Evolutionary conservation across 148 eudicot genomes (phyloP), one percentile per base, ranked within the genome.

Genomic region (Euryodendron excelsum): DNA sequence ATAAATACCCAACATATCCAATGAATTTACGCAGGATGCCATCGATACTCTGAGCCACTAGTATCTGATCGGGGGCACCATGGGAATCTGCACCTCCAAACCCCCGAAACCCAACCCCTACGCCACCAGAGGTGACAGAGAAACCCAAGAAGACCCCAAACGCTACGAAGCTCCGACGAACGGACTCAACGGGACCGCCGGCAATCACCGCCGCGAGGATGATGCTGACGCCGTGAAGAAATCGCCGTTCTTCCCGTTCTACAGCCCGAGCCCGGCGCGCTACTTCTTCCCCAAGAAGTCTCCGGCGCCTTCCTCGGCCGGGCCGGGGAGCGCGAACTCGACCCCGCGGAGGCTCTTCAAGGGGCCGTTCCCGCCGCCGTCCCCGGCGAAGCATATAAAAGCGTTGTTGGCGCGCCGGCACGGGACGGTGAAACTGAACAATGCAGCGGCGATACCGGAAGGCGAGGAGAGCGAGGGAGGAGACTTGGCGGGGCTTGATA

Each of bases 371-470:
- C 84, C 86, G 27, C 90, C 93, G 62, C 90, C 91, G 17, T 90
- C 93, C 0, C 93, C 93, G 76, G 93, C 93, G 62, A 90, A 88
- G 86, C 93, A 86, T 55, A 81, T 88, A 50, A 86, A 80, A 84
- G 81, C 88, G 5, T 75, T 78, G 68, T 59, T 90, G 45, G 59
- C 72, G 50, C 75, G 89, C 80, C 64, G 93, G 78, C 78, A 83
- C 4, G 87, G 87, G 27, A 10, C 65, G 39, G 82, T 72, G 72
- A 84, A 77, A 67, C 67, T 39, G n/a, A 63, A 21, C 58, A n/a
- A 39, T 14, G 83, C 25, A n/a, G 69, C 25, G 23, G 72, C 45
- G 21, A 72, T 76, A 20, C 67, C 55, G 28, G 81, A 77, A 34
- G 84, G 47, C 13, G 82, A 58, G 72, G 83, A 76, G 58, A n/a